Evolutionary conservation across 1,284 basidiomycete genomes (phyloP), one percentile per base, ranked within the genome.

Genomic region (Hypsizygus ulmarius): DNA sequence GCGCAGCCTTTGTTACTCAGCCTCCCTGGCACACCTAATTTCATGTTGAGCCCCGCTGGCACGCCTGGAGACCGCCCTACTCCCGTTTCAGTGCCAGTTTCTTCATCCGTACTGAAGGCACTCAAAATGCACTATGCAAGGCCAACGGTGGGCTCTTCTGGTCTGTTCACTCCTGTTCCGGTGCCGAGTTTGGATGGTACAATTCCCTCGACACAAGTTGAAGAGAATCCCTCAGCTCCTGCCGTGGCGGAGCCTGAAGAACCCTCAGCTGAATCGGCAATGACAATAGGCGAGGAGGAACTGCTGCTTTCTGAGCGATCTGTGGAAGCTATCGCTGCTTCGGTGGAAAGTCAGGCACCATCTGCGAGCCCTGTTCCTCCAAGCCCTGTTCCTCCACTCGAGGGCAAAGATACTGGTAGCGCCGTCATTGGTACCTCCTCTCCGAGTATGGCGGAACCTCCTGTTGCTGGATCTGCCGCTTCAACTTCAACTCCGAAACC

Each of bases 101-200:
- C 58, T 15, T 45, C 36, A 2, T 49, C 49, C n/a, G 27, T 51
- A 9, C 32, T 57, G n/a, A 41, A 51, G 14, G 44, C 49, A 8
- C 19, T 57, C 21, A 49, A 39, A 19, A 44, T 43, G 39, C 47
- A 38, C 40, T 27, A 32, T 10, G 39, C 33, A 40, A 15, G 16
- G 8, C 34, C 39, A 18, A 36, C 12, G 8, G 12, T 25, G 10
- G 45, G 18, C n/a, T n/a, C 39, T 12, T 50, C 44, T 33, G 57
- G 59, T 21, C 49, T 62, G 35, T 64, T 62, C 39, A 59, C 59
- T 1, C 53, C 56, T 18, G 39, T 42, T 21, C 28, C 32, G 5
- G 15, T 14, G 9, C 21, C 18, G 5, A 30, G 33, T 25, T 30
- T 18, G 33, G 37, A 32, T 11, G 12, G 35, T 16, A 7, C 18